Base-by-base conservation (phyloP, 768 basidiomycete genomes). In the Basidioascus undulatus region DNA sequence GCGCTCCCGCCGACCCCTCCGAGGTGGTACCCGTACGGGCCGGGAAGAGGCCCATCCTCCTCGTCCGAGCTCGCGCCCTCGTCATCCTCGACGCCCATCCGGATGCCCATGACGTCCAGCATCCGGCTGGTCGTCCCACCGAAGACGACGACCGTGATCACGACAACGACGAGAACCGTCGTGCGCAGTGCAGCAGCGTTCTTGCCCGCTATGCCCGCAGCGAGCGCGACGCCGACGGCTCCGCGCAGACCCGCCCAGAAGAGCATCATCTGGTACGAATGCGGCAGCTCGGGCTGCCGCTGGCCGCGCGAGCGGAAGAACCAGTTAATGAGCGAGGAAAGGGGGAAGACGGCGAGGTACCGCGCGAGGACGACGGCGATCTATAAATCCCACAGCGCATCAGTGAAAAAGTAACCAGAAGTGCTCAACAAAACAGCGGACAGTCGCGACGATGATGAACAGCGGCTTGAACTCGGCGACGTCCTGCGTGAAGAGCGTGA, bases 231-330 rank as follows among this genome's bases (percentile, higher is more conserved):
- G 30, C 92, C 92, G 32, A 98, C 92, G 0, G 92, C 92, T 27
- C 92, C 92, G 23, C 92, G 67, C 40, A 98, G 62, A 5, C 89
- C 89, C 1, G 89, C 89, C 92, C 89, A 98, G 61, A 96, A 96
- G 13, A 96, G 62, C 86, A 96, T 92, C 82, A 96, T 89, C 52
- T 94, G 87, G 53, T 98, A 94, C 10, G 84, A 86, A 57, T 96
- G 87, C 1, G 92, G 87, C 5, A 98, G 63, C 50, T 94, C 87
- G 20, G 46, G 45, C 19, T 67, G 61, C 32, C 84, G 70, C 52
- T 86, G 80, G 1, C 84, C 84, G 1, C 82, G 71, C 45, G 87
- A 79, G 23, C 64, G 65, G 50, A 74, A 77, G 65, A 94, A 74
- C 48, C 92, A 67, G 62, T 98, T 98, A 72, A 98, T 92, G 21